phyloP scores from a whole-genome alignment of 2,329 filamentous ascomycete species.

The Bipolaris sorokiniana region DNA sequence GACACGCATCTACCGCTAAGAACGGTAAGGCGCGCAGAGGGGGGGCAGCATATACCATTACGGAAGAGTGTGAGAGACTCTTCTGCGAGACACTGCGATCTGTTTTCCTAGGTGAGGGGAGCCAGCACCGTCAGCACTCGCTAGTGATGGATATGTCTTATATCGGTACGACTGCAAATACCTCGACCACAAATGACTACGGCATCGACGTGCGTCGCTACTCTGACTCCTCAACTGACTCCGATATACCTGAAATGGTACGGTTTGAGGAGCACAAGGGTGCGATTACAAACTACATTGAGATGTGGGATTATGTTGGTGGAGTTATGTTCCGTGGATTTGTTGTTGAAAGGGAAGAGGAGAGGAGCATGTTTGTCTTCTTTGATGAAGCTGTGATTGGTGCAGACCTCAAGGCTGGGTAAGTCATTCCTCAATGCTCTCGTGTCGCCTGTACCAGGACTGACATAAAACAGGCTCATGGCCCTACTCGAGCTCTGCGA shows the following conservation, averaged over 20 bases:
- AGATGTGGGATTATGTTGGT: slow-evolving; percentile 84
- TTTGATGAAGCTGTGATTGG: slow-evolving; percentile 76
- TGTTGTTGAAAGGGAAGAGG: slow-evolving; percentile 70
- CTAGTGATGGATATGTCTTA: slow-evolving; percentile 77
- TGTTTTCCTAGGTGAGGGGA: slow-evolving; percentile 96
- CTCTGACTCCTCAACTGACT: slow-evolving; percentile 36
- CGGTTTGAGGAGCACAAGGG: slow-evolving; percentile 25
- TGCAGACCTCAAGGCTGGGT: slow-evolving; percentile 86
- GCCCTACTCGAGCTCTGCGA: slow-evolving; percentile 88
- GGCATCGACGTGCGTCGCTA: slow-evolving; percentile 33
- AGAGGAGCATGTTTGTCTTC: slow-evolving; percentile 85
- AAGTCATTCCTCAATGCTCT: slow-evolving; percentile 51
- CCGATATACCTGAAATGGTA: slow-evolving; percentile 40
- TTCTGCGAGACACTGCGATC: slow-evolving; percentile 95
- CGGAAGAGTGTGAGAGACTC: slow-evolving; percentile 99
- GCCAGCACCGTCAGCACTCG: slow-evolving; percentile 76
- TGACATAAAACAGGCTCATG: slow-evolving; percentile 62
- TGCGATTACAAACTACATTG: slow-evolving; percentile 68
- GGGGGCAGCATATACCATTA: slow-evolving; percentile 95
- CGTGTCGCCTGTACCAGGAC: slow-evolving; percentile 3
- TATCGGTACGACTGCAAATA: slow-evolving; percentile 23
- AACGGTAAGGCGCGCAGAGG: slow-evolving; percentile 61
- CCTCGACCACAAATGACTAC: slow-evolving; percentile 40
- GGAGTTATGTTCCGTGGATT: slow-evolving; percentile 88
- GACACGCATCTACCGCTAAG: slow-evolving; percentile 55